Base-by-base conservation (phyloP, 2,329 filamentous ascomycete genomes). In the Pseudonectria foliicola region DNA sequence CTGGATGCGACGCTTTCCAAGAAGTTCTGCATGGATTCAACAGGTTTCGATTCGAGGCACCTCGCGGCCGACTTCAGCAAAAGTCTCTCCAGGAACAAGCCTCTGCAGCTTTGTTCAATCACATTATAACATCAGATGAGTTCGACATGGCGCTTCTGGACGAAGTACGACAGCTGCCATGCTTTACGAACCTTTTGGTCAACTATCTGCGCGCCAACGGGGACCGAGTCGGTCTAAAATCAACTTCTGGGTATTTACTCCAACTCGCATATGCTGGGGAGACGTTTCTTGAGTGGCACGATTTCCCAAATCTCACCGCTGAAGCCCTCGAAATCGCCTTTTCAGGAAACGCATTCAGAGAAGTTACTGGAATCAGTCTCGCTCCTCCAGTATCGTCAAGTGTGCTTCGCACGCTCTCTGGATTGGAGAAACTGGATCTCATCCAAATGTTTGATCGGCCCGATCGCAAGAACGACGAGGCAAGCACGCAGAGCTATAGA, bases 401-500 rank as follows among this genome's bases (percentile, higher is more conserved):
- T 13, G 32, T 28, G 23, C 33, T 41, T 4, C 23, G 30, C 4
- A 33, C 36, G n/a, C 16, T 41, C 12, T 31, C 39, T 10, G 14
- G 21, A 8, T 30, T 39, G 7, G 12, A 24, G 8, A 18, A 5
- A n/a, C 15, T 41, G 11, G 25, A 41, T 12, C 28, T 14, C 10
- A 15, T 41, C 7, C 33, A 41, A n/a, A 28, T 34, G 6, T 18
- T 39, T 7, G 31, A 34, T 13, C 13, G 15, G 7, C 37, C 36
- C 6, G 12, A 27, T 8, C 27, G 33, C 2, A 12, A 39, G 14
- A 23, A 31, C 10, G 31, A 36, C 13, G 4, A 13, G 14, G 7
- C 6, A 5, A 37, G 24, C 25, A 25, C 21, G 13, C 12, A 26
- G 13, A 13, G 36, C 4, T 39, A 39, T 12, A 24, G 32, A 2